Conservation (phyloP, 140 eudicot genomes). For the Bidens hawaiensis region DNA sequence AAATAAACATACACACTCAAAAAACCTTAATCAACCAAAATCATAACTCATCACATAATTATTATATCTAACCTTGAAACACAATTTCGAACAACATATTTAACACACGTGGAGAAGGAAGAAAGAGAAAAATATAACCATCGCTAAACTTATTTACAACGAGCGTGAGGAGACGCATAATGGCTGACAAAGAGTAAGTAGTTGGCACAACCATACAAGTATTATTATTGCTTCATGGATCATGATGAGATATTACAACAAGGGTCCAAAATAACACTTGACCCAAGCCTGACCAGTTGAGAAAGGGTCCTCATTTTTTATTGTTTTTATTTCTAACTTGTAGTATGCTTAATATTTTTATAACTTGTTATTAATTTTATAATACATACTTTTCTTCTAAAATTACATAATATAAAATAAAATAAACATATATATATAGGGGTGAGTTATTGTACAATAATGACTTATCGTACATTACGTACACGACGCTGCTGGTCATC, state of each 20-base stretch:
- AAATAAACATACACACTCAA: too few relatives aligned
- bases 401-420: too few relatives aligned
- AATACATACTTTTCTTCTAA: neutral
- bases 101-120: neutral
- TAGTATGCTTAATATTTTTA: neutral
- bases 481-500: too few relatives aligned
- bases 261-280: neutral
- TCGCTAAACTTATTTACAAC: neutral
- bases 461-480: too few relatives aligned
- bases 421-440: too few relatives aligned
- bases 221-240: neutral
- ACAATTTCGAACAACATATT: neutral
- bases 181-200: neutral
- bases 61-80: neutral
- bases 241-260: neutral
- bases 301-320: neutral
- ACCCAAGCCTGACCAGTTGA: neutral
- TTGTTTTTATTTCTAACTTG: neutral
- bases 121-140: neutral
- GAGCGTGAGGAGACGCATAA: neutral
- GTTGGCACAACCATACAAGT: neutral
- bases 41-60: neutral
- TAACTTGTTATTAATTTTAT: too few relatives aligned
- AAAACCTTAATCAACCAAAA: neutral
- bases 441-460: too few relatives aligned